Evolutionary conservation across 2,329 filamentous ascomycete genomes (phyloP).

Genomic region (Anisogramma anomala): DNA sequence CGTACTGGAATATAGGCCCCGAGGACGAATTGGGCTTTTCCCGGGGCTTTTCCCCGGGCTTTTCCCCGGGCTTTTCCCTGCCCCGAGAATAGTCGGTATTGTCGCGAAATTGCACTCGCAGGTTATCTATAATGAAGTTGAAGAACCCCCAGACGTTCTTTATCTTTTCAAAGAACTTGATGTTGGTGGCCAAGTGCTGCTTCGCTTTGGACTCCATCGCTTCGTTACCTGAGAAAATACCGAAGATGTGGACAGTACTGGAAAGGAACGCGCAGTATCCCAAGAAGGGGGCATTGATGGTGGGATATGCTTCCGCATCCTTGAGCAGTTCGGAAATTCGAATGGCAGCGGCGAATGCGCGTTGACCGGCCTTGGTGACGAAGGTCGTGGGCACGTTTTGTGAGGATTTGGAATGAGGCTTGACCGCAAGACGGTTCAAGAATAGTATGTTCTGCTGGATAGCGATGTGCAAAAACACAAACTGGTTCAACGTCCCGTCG

Average conservation of each 20-base stretch:
- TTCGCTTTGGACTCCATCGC: slow-evolving; percentile 67
- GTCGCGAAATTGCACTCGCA: slow-evolving; percentile 76
- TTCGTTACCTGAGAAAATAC: slow-evolving; percentile 76
- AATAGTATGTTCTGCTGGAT: slow-evolving; percentile 85
- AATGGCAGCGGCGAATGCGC: slow-evolving; percentile 73
- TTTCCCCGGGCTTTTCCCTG: slow-evolving; percentile 58
- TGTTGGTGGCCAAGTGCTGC: slow-evolving; percentile 73
- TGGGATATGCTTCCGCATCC: slow-evolving; percentile 60
- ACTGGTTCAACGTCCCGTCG: slow-evolving; percentile 80
- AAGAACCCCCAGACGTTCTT: slow-evolving; percentile 99
- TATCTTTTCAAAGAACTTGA: slow-evolving; percentile 86
- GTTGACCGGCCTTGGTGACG: slow-evolving; percentile 59
- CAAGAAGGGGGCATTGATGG: slow-evolving; percentile 80
- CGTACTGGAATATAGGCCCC: slow-evolving; percentile 77
- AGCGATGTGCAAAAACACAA: slow-evolving; percentile 81
- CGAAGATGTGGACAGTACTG: slow-evolving; percentile 87
- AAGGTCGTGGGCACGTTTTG: slow-evolving; percentile 68
- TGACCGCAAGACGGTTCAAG: slow-evolving; percentile 75
- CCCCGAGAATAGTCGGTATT: slow-evolving; percentile 57
- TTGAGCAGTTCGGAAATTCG: slow-evolving; percentile 75
- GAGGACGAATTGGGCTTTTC: slow-evolving; percentile 38
- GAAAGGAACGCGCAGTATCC: slow-evolving; percentile 92
- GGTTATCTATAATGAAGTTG: slow-evolving; percentile 86
- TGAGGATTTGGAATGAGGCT: slow-evolving; percentile 50
- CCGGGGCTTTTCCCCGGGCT: no score